phyloP scores from a whole-genome alignment of 352 stramenopile species.

The Globisporangium spinosum region DNA sequence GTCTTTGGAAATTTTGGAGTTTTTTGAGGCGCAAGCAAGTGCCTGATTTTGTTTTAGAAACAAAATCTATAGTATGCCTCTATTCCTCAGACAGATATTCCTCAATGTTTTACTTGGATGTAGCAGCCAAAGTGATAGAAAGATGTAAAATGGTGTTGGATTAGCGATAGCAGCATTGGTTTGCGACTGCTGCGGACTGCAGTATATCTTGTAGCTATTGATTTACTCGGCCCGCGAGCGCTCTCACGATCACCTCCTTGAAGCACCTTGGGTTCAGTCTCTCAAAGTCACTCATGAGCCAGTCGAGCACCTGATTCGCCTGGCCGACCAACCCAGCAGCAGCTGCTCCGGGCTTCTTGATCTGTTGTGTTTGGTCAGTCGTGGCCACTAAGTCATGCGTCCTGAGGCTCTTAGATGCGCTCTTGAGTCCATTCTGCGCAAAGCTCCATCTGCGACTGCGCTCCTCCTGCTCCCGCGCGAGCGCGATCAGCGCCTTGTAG shows the following conservation, averaged over 20 bases:
- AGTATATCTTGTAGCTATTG: neutral
- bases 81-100: too few relatives aligned
- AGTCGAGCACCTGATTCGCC: neutral
- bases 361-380: neutral
- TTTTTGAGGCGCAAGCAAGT: too few relatives aligned
- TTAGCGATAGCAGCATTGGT: too few relatives aligned
- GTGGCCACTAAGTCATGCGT: neutral
- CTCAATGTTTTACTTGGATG: too few relatives aligned
- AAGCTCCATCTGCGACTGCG: slow-evolving; percentile 1
- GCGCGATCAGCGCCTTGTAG: slow-evolving; percentile 39
- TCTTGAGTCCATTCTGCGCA: neutral
- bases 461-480: neutral
- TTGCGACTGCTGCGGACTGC: too few relatives aligned
- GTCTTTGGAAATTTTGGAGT: too few relatives aligned
- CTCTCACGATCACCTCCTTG: neutral
- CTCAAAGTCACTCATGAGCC: slow-evolving; percentile 3
- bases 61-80: too few relatives aligned
- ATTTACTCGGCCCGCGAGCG: neutral
- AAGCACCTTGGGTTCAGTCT: slow-evolving; percentile 2
- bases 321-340: neutral
- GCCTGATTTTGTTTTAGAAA: too few relatives aligned
- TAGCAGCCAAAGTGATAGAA: too few relatives aligned
- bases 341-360: neutral
- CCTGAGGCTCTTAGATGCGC: neutral
- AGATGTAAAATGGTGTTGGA: too few relatives aligned